Evolutionary conservation across 2,329 filamentous ascomycete species (phyloP).

Genomic region (Verticillium nubilum): DNA sequence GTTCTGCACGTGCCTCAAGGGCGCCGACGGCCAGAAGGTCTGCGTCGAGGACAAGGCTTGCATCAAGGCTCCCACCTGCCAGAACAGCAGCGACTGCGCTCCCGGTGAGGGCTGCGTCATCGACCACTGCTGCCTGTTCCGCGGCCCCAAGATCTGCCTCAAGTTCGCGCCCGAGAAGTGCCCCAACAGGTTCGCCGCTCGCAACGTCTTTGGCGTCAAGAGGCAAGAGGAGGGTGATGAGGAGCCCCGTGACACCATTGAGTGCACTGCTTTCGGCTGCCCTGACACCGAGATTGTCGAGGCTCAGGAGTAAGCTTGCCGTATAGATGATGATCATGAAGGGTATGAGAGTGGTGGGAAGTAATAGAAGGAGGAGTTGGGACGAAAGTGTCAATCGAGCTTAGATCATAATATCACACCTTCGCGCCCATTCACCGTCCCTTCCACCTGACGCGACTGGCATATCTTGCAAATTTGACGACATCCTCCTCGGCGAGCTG

Average conservation of each 20-base stretch:
- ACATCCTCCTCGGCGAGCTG: constrained; percentile 69
- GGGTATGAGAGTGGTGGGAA: background rate
- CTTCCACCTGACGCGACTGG: constrained; percentile 71
- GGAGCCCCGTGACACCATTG: background rate
- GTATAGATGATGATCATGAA: background rate
- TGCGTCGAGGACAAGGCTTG: constrained; percentile 3
- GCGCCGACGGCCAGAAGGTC: background rate
- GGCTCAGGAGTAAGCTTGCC: background rate
- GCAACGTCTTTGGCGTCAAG: background rate
- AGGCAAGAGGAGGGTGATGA: background rate
- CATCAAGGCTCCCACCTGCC: background rate
- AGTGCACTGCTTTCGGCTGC: background rate
- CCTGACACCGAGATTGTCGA: constrained; percentile 1
- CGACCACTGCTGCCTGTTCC: constrained; percentile 2
- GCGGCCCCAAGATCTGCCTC: constrained; percentile 3
- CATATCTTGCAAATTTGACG: constrained; percentile 65
- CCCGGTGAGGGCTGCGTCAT: constrained; percentile 5
- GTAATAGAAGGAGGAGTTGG: background rate
- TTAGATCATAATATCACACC: background rate
- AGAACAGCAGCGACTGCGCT: background rate
- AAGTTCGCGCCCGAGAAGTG: constrained; percentile 2
- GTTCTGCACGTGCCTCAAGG: constrained; percentile 2
- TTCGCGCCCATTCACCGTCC: constrained; percentile 15
- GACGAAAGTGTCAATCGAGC: background rate
- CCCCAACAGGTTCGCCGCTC: background rate